phyloP scores from a whole-genome alignment of 2,329 filamentous ascomycete species.

The Alternaria tenuissima region DNA sequence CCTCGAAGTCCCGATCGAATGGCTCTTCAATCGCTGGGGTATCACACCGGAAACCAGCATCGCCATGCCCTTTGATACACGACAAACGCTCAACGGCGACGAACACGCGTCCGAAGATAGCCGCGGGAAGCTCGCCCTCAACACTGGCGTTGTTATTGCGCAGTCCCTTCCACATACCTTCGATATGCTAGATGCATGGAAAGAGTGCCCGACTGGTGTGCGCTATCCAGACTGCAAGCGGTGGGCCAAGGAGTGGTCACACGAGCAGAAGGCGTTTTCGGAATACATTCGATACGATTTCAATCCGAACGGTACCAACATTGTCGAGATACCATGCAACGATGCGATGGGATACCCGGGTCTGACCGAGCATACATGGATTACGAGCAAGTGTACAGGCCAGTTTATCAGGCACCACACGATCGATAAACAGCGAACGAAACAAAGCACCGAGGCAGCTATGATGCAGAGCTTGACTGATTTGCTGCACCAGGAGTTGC shows the following conservation, averaged over 20 bases:
- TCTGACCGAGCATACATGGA: conserved; percentile 18
- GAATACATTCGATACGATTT: conserved; percentile 49
- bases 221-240: conserved; percentile 37
- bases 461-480: conserved; percentile 25
- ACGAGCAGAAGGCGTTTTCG: conserved; percentile 47
- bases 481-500: conserved; percentile 18
- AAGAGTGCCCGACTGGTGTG: conserved; percentile 37
- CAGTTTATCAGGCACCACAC: conserved; percentile 43
- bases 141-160: conserved; percentile 53
- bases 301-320: conserved; percentile 32
- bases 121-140: conserved; percentile 46
- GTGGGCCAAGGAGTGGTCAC: conserved; percentile 42
- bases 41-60: conserved; percentile 52
- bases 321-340: conserved; percentile 44
- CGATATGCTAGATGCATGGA: conserved; percentile 44
- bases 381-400: conserved; percentile 32
- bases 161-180: conserved; percentile 42
- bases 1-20: conserved; percentile 56
- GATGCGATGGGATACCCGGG: conserved; percentile 47
- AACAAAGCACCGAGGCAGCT: conserved; percentile 24
- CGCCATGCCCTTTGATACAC: conserved; percentile 52
- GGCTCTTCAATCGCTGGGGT: conserved; percentile 58
- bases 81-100: conserved; percentile 20
- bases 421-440: conserved; percentile 26
- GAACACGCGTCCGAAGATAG: conserved; percentile 46